Base-by-base conservation (phyloP, 148 eudicot genomes). In the Heliamphora exappendiculata region DNA sequence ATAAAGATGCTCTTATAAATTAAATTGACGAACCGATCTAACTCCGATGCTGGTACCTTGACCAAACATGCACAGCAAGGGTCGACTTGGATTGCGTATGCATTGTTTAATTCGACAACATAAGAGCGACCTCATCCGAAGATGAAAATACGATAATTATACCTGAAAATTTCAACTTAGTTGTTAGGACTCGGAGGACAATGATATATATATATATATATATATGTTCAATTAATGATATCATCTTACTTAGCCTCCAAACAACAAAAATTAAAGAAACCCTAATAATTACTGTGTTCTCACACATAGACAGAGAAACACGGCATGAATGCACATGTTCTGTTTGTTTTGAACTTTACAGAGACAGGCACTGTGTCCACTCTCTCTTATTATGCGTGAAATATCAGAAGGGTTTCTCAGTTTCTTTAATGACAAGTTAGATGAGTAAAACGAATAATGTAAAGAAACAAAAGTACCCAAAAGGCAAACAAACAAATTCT, bases 211-310 rank as follows among this genome's bases (percentile, higher is more conserved):
- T n/a, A n/a, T n/a, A n/a, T n/a, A n/a, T n/a, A n/a, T n/a, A n/a
- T n/a, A 70, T 54, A 58, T 47, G 69, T 45, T 78, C 47, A 60
- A 65, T 3, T 22, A 75, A n/a, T 41, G 34, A 37, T 44, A 57
- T 16, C 16, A 77, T 77, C 67, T 69, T 78, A 44, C 80, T 78
- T 78, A 70, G 49, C 60, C 59, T 44, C 58, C 69, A 70, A 78
- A 70, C 37, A 44, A 36, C 19, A 31, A 26, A 6, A 55, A 55
- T 64, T 77, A 31, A 24, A 59, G 3, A 20, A 45, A 44, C 34
- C 19, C 36, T 58, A 70, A 70, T 59, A 3, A 58, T 60, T 14
- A 44, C 26, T 16, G 8, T 6, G 4, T 5, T 36, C 5, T 2
- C 19, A 62, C 33, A 29, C 2, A 16, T 19, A 66, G 17, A 29